A percentile compares a stretch with the other conserved stretches of the same genome.
phyloP scores from a whole-genome alignment of 2,329 filamentous ascomycete genomes.

The Fusarium mundagurra region DNA sequence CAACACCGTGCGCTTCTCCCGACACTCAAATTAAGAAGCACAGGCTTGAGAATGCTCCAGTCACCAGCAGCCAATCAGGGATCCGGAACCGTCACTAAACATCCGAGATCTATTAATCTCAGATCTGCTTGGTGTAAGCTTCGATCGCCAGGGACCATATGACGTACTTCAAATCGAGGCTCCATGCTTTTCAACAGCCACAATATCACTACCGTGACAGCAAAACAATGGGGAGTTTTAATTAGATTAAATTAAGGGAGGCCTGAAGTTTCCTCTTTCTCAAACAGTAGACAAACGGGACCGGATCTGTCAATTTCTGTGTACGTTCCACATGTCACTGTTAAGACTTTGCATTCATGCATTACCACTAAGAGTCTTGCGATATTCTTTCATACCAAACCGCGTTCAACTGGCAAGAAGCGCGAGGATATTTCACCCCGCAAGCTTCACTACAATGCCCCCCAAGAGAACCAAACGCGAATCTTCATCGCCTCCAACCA shows the following conservation, averaged over 20 bases:
- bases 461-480: slow-evolving; percentile 44
- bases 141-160: slow-evolving; percentile 47
- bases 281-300: background rate
- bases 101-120: slow-evolving; percentile 17
- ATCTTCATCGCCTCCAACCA: slow-evolving; percentile 31
- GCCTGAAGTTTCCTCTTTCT: background rate
- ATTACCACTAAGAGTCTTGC: background rate
- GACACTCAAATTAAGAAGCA: background rate
- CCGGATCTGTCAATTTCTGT: background rate
- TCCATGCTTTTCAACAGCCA: slow-evolving; percentile 29
- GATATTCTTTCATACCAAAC: background rate
- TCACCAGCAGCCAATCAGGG: slow-evolving; percentile 7
- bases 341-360: background rate
- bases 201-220: slow-evolving; percentile 35
- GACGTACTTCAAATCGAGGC: slow-evolving; percentile 46
- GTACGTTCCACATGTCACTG: slow-evolving; percentile 4
- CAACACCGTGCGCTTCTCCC: background rate
- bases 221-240: slow-evolving; percentile 9
- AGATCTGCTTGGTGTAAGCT: slow-evolving; percentile 33
- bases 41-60: background rate
- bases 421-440: background rate
- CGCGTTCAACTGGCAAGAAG: background rate
- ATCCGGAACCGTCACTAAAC: background rate
- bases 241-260: background rate
- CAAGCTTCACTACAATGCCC: slow-evolving; percentile 43